Evolutionary conservation across 78 protist genomes (phyloP).

Genomic region (Isochrysis galbana): DNA sequence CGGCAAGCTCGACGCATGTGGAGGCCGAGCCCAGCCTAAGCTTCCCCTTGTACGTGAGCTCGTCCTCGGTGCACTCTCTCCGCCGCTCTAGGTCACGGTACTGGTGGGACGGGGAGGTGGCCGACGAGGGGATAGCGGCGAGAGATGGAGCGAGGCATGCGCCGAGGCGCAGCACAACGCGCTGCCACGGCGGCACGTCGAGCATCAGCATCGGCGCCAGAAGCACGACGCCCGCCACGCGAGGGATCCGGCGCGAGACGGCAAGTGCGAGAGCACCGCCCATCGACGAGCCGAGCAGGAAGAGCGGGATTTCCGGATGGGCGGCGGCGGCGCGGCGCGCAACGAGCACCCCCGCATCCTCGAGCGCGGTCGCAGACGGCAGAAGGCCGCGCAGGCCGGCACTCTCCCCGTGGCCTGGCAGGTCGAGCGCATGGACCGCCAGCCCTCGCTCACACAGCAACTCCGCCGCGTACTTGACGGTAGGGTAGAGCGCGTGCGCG

Average conservation of each 20-base stretch:
- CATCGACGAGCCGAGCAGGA: background rate
- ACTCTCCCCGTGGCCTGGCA: constrained; percentile 16
- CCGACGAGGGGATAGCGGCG: no score
- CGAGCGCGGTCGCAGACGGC: background rate
- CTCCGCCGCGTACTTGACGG: background rate
- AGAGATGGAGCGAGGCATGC: no score
- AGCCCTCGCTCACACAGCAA: background rate
- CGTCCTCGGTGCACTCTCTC: no score
- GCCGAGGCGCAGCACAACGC: no score
- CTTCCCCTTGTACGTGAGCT: no score
- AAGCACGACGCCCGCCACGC: background rate
- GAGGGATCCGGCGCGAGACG: background rate
- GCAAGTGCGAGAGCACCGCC: background rate
- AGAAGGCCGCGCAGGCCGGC: background rate
- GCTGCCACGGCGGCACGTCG: no score
- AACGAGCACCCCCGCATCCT: background rate
- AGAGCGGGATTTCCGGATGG: background rate
- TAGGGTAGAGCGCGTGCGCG: background rate
- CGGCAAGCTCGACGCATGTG: no score
- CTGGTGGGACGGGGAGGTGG: no score
- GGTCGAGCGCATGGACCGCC: background rate
- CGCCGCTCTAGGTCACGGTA: no score
- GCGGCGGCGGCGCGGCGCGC: background rate
- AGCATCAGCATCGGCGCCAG: constrained; percentile 5
- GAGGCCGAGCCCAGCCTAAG: no score